Conservation (phyloP, 1,284 basidiomycete species). For the Austroboletus niveus region DNA sequence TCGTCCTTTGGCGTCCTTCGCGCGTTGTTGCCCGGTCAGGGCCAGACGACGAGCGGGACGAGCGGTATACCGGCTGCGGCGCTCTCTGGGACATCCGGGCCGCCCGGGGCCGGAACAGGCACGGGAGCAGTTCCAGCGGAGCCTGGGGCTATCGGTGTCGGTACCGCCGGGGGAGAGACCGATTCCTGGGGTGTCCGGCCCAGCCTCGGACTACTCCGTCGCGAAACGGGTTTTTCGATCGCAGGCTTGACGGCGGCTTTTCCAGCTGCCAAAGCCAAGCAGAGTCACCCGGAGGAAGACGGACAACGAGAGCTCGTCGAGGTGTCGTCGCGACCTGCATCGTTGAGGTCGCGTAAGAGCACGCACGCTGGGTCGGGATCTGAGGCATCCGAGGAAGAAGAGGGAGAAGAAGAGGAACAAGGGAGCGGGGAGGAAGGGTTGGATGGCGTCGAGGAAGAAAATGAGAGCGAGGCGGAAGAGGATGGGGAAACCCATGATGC, state of each 20-base stretch:
- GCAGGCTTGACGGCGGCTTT: slow-evolving; percentile 72
- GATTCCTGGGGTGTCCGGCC: too few relatives aligned
- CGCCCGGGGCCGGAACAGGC: too few relatives aligned
- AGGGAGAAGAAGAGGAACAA: slow-evolving; percentile 25
- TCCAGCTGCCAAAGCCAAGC: slow-evolving; percentile 39
- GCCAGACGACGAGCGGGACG: slow-evolving; percentile 36
- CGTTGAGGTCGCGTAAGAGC: slow-evolving; percentile 41
- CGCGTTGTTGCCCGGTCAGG: slow-evolving; percentile 48
- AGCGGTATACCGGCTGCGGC: too few relatives aligned
- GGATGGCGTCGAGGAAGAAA: slow-evolving; percentile 31
- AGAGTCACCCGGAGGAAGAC: slow-evolving; percentile 42
- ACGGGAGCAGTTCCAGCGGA: too few relatives aligned
- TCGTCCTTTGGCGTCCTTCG: slow-evolving; percentile 79
- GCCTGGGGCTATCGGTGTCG: too few relatives aligned
- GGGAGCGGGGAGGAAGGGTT: neutral
- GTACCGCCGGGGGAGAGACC: too few relatives aligned
- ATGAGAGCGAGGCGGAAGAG: slow-evolving; percentile 31
- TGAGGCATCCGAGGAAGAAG: slow-evolving; percentile 34
- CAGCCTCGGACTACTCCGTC: slow-evolving; percentile 44
- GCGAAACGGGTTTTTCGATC: slow-evolving; percentile 79
- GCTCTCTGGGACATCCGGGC: too few relatives aligned
- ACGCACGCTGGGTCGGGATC: slow-evolving; percentile 37
- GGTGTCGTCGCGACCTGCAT: slow-evolving; percentile 55
- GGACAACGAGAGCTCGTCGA: slow-evolving; percentile 65
- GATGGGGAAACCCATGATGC: slow-evolving; percentile 45